Percentiles rank a stretch among this genome's conserved stretches.
Conservation (phyloP, 2,329 filamentous ascomycete species). For the Colletotrichum tamarilloi region DNA sequence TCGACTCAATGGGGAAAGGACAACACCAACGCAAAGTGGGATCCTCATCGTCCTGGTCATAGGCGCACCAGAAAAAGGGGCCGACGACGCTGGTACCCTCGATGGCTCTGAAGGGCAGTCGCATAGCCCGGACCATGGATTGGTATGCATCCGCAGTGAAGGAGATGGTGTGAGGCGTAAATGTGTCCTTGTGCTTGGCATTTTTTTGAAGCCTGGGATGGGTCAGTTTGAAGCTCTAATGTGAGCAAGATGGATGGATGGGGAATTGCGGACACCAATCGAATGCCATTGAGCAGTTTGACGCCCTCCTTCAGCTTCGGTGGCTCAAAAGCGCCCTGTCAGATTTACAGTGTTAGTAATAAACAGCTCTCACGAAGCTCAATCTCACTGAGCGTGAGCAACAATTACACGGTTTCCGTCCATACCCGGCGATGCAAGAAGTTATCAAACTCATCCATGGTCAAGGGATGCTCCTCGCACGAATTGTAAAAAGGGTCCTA, state of each 20-base stretch:
- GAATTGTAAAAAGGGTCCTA: constrained; percentile 63
- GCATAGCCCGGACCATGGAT: constrained; percentile 65
- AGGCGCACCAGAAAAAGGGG: constrained; percentile 71
- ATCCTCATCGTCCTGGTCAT: constrained; percentile 67
- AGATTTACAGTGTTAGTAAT: constrained; percentile 28
- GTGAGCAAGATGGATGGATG: neutral
- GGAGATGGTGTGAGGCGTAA: constrained; percentile 65
- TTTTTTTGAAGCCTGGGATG: constrained; percentile 64
- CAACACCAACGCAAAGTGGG: constrained; percentile 64
- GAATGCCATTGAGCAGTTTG: constrained; percentile 61
- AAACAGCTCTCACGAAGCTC: neutral
- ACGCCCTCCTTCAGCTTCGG: constrained; percentile 55
- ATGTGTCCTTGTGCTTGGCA: constrained; percentile 68
- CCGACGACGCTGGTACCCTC: constrained; percentile 70
- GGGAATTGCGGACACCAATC: constrained; percentile 61
- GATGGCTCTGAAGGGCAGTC: constrained; percentile 66
- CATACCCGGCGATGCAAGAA: constrained; percentile 63
- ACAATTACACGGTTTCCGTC: constrained; percentile 17
- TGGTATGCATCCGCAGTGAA: constrained; percentile 62
- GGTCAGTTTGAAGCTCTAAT: constrained; percentile 20
- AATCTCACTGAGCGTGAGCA: neutral
- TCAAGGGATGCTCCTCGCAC: constrained; percentile 62
- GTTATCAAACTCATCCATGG: constrained; percentile 67
- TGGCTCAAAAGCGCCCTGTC: constrained; percentile 65
- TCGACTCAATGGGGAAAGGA: neutral